phyloP scores from a whole-genome alignment of 495 filamentous ascomycete genomes.

The Pyrenopolyporus hunteri region DNA sequence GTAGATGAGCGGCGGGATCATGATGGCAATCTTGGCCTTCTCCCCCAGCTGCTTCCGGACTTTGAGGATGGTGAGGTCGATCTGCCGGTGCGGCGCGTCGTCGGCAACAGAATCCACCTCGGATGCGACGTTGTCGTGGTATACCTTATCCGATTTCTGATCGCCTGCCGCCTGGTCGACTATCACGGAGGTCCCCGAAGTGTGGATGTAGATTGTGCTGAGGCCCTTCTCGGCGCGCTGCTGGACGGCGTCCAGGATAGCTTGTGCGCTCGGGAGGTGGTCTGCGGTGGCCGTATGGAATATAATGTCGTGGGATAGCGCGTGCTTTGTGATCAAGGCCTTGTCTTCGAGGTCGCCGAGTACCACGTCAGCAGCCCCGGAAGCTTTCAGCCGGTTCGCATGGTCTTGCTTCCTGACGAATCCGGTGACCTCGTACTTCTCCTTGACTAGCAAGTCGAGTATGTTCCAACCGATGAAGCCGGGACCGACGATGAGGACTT shows the following conservation, averaged over 20 bases:
- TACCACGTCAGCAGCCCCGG: constrained; percentile 35
- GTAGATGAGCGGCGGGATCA: constrained; percentile 80
- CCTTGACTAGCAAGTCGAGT: constrained; percentile 44
- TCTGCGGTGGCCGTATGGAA: constrained; percentile 51
- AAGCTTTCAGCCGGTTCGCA: constrained; percentile 29
- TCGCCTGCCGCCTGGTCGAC: constrained; percentile 28
- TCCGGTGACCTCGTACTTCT: constrained; percentile 44
- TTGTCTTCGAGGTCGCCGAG: constrained; percentile 36
- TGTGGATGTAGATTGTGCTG: constrained; percentile 50
- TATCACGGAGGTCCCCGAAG: constrained; percentile 41
- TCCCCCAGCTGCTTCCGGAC: constrained; percentile 40
- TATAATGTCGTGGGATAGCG: constrained; percentile 40
- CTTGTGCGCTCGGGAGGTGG: constrained; percentile 44
- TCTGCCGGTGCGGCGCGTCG: constrained; percentile 46
- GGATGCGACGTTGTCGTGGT: constrained; percentile 40
- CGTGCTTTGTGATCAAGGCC: constrained; percentile 42
- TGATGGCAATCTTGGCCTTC: constrained; percentile 66
- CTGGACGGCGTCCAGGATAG: constrained; percentile 44
- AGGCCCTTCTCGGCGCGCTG: constrained; percentile 38
- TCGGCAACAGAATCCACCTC: constrained; percentile 47
- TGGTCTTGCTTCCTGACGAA: constrained; percentile 42
- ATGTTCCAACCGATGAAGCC: constrained; percentile 50
- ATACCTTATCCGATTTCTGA: constrained; percentile 43
- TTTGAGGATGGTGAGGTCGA: constrained; percentile 49
- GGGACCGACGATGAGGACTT: constrained; percentile 49